Evolutionary conservation across 1,139 yeast species (phyloP).

Genomic region (Pichia sp.): DNA sequence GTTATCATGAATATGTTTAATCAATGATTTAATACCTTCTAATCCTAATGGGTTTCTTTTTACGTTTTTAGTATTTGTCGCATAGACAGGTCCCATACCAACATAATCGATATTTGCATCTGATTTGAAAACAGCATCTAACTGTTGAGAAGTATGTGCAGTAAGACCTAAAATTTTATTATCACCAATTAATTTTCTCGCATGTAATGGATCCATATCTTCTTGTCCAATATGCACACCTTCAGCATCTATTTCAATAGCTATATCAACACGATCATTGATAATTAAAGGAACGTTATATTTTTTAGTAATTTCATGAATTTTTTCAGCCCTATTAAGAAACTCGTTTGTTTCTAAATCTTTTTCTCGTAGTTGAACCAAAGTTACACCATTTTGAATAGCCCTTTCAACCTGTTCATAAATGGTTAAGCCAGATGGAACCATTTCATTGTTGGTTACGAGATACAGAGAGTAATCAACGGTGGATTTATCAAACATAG

Average conservation of each 20-base stretch:
- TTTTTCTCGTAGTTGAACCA: conserved; percentile 84
- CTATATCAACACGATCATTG: conserved; percentile 85
- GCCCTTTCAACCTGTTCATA: conserved; percentile 56
- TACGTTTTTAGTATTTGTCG: conserved; percentile 64
- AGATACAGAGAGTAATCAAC: conserved; percentile 61
- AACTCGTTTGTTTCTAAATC: conserved; percentile 61
- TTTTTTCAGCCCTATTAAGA: conserved; percentile 50
- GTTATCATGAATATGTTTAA: conserved; percentile 40
- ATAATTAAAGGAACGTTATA: conserved; percentile 72
- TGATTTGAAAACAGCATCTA: conserved; percentile 45
- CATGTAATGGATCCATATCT: conserved; percentile 67
- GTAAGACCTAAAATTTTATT: conserved; percentile 77
- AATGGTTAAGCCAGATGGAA: conserved; percentile 61
- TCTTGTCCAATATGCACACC: conserved; percentile 86
- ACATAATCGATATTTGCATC: conserved; percentile 55
- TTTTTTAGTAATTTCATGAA: conserved; percentile 55
- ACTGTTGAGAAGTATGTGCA: conserved; percentile 55
- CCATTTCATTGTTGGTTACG: conserved; percentile 76
- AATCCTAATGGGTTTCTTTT: conserved; percentile 53
- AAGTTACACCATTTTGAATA: conserved; percentile 64
- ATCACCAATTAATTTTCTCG: conserved; percentile 60
- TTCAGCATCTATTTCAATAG: conserved; percentile 83
- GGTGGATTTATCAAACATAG: background rate
- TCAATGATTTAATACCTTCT: conserved; percentile 52
- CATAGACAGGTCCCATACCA: conserved; percentile 80